Evolutionary conservation across 805 yeast genomes (phyloP).

Genomic region (Saccharomycopsis fermentans): DNA sequence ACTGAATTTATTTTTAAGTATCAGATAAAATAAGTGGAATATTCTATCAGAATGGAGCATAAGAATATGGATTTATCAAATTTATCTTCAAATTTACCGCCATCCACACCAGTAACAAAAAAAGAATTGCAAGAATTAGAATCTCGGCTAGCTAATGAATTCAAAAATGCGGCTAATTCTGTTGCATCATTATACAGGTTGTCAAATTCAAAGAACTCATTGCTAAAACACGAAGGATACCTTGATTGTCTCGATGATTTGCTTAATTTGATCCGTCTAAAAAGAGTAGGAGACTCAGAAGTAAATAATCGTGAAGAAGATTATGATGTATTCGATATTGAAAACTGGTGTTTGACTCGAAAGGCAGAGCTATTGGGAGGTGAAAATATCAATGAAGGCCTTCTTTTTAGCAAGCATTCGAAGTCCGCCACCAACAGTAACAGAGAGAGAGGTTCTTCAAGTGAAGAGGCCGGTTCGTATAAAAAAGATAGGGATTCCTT

Average conservation of each 20-base stretch:
- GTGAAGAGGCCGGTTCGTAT: background rate
- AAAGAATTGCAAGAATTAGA: slow-evolving; percentile 39
- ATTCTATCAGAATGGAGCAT: too few species aligned
- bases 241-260: slow-evolving; percentile 52
- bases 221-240: slow-evolving; percentile 48
- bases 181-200: slow-evolving; percentile 58
- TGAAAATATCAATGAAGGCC: slow-evolving; percentile 16
- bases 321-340: slow-evolving; percentile 33
- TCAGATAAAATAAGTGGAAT: too few species aligned
- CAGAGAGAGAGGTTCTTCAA: background rate
- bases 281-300: background rate
- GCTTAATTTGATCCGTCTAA: slow-evolving; percentile 28
- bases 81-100: slow-evolving; percentile 44
- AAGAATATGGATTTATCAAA: slow-evolving; percentile 51
- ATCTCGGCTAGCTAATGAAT: slow-evolving; percentile 48
- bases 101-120: slow-evolving; percentile 38
- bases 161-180: slow-evolving; percentile 61
- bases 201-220: slow-evolving; percentile 41
- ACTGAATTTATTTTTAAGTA: too few species aligned
- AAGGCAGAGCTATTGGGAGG: slow-evolving; percentile 32
- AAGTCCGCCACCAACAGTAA: background rate
- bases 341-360: slow-evolving; percentile 42
- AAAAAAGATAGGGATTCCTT: background rate
- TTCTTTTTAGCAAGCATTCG: slow-evolving; percentile 5
- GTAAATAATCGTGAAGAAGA: slow-evolving; percentile 8